Evolutionary conservation across 148 eudicot genomes (phyloP), one percentile per base, ranked within the genome.

Genomic region (Pharnaceum exiguum): DNA sequence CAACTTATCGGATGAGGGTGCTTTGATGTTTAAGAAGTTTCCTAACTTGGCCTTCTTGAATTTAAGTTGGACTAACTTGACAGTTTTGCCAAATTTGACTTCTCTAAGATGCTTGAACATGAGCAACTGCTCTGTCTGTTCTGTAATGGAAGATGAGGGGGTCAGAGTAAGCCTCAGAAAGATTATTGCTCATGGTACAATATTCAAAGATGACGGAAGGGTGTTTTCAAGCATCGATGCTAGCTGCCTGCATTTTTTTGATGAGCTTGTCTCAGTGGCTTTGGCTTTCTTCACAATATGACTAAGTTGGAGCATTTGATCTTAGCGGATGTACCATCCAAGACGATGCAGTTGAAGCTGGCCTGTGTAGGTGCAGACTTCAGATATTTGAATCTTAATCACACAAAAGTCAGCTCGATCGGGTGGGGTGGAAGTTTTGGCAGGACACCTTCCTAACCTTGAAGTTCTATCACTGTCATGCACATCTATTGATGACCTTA

Each of bases 51-150:
- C 66, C 54, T 79, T 63, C 63, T 71, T 93, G 51, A 83, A 76
- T 74, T 65, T 93, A 64, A 90, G 81, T 35, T 93, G 98, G 98
- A 88, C 98, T 5, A 74, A 69, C 17, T 78, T 88, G 39, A 79
- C 98, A 7, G 58, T 35, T 51, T 63, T 93, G 58, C 90, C 98
- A 35, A 71, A 55, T 48, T 56, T 88, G 73, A 56, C 75, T 64
- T 73, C 77, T 47, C 79, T 93, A 56, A 39, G 51, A 51, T 55
- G 67, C 78, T 73, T 93, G 66, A 77, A 83, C 77, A 88, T 93
- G 98, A 85, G 98, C 66, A 75, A 83, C 58, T 93, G 98, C 62
- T 39, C 73, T 45, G 71, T 85, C 61, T 35, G 46, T 52, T 81
- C 89, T 55, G 30, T 78, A 35, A 72, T 79, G 49, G 75, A 73